These are phyloP conservation scores for Trebouxia sp. DNA, from an alignment of 139 green algal species.

Conservation along the genomic window DNA sequence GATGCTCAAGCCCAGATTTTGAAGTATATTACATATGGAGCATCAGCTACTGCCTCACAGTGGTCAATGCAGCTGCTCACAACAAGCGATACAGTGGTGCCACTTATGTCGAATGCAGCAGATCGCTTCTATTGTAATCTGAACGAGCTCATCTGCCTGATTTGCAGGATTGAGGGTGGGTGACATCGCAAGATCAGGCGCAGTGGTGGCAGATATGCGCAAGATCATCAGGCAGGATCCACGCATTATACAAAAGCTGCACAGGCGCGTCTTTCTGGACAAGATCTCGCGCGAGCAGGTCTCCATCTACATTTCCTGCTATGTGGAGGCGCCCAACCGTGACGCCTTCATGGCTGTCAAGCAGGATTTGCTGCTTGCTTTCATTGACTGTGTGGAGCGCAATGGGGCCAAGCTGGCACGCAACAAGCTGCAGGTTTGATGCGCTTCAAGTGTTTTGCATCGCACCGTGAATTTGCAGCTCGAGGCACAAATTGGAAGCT, in stretches of 20 bases:
- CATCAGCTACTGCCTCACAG: too few species aligned
- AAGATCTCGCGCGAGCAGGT: conserved; percentile 74
- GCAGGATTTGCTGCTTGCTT: conserved; percentile 83
- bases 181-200: conserved; percentile 42
- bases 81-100: too few species aligned
- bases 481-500: too few species aligned
- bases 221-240: conserved; percentile 70
- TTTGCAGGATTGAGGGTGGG: conserved; percentile 47
- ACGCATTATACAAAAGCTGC: conserved; percentile 88
- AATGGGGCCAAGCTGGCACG: conserved; percentile 77
- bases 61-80: too few species aligned
- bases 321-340: conserved; percentile 56
- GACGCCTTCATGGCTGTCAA: conserved; percentile 89
- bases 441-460: background rate
- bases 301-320: conserved; percentile 31
- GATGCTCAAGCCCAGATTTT: too few species aligned
- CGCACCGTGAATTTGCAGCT: too few species aligned
- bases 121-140: too few species aligned
- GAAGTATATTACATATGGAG: too few species aligned
- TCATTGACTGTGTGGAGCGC: conserved; percentile 80
- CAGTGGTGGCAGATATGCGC: conserved; percentile 68
- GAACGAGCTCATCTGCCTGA: too few species aligned
- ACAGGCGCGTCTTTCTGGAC: conserved; percentile 88
- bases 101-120: too few species aligned
- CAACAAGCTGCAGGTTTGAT: conserved; percentile 47